Conservation (phyloP, 2,329 filamentous ascomycete genomes). For the Microdochium bolleyi region DNA sequence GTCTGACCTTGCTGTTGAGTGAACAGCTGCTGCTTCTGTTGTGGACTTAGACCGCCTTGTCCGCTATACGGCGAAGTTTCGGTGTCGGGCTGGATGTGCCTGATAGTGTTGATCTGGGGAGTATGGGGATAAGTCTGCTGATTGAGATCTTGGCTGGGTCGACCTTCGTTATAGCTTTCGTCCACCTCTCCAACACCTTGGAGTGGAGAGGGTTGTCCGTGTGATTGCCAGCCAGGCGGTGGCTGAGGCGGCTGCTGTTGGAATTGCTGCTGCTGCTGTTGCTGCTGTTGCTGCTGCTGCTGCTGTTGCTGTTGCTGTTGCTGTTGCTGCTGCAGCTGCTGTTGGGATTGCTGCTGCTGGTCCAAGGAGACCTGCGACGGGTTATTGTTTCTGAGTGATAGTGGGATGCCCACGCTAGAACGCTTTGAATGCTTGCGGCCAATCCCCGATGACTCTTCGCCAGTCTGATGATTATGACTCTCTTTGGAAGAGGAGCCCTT, state of each 20-base stretch:
- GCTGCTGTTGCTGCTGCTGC: constrained; percentile 24
- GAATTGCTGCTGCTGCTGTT: constrained; percentile 26
- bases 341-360: constrained; percentile 22
- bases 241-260: constrained; percentile 15
- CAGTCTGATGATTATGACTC: background rate
- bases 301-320: constrained; percentile 19
- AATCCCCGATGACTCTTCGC: constrained; percentile 9
- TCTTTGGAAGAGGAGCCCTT: constrained; percentile 26
- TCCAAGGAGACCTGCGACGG: background rate
- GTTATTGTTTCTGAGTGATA: background rate
- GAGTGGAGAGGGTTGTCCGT: constrained; percentile 7
- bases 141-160: background rate
- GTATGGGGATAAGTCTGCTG: background rate
- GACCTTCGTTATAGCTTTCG: background rate
- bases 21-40: constrained; percentile 2
- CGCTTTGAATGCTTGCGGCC: background rate
- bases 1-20: constrained; percentile 10
- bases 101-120: background rate
- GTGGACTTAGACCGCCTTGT: background rate
- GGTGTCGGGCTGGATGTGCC: background rate
- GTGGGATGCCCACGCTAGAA: background rate
- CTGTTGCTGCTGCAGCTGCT: constrained; percentile 30
- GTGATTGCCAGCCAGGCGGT: constrained; percentile 9
- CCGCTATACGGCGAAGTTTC: background rate
- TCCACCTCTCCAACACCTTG: background rate